Conservation (phyloP, 495 filamentous ascomycete genomes). For the Chaetomium tenue region DNA sequence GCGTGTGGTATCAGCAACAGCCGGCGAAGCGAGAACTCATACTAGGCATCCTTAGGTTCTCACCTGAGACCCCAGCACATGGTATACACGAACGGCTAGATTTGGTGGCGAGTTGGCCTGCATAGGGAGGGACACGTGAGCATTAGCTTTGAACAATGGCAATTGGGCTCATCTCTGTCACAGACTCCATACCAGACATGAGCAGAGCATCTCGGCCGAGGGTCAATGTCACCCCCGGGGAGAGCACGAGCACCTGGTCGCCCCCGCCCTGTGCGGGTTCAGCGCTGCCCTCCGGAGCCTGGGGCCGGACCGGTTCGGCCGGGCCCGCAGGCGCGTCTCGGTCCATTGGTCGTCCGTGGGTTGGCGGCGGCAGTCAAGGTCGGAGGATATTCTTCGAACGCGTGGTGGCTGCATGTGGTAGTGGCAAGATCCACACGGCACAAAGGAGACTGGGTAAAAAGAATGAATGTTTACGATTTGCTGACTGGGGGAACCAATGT, state of each 20-base stretch:
- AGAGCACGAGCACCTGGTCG: slow-evolving; percentile 29
- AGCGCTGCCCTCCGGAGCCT: too few species aligned
- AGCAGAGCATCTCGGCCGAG: slow-evolving; percentile 25
- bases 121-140: neutral
- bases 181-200: slow-evolving; percentile 25
- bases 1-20: neutral
- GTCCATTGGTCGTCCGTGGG: slow-evolving; percentile 17
- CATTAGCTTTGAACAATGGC: neutral
- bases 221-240: slow-evolving; percentile 30
- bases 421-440: neutral
- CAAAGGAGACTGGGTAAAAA: neutral
- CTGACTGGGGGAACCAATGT: neutral
- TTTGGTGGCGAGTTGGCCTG: slow-evolving; percentile 27
- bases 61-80: slow-evolving; percentile 23
- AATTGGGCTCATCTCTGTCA: neutral
- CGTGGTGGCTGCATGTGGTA: slow-evolving; percentile 7
- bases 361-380: neutral
- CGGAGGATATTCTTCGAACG: neutral
- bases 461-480: neutral
- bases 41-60: slow-evolving; percentile 5
- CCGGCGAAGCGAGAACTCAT: neutral
- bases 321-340: slow-evolving; percentile 11
- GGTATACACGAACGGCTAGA: slow-evolving; percentile 26
- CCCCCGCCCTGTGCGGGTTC: neutral
- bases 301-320: slow-evolving; percentile 4